A percentile compares a stretch with the other conserved stretches of the same genome.
phyloP scores from a whole-genome alignment of 371 early-diverging fungal genomes.

The Sanchytrium tribonematis region DNA sequence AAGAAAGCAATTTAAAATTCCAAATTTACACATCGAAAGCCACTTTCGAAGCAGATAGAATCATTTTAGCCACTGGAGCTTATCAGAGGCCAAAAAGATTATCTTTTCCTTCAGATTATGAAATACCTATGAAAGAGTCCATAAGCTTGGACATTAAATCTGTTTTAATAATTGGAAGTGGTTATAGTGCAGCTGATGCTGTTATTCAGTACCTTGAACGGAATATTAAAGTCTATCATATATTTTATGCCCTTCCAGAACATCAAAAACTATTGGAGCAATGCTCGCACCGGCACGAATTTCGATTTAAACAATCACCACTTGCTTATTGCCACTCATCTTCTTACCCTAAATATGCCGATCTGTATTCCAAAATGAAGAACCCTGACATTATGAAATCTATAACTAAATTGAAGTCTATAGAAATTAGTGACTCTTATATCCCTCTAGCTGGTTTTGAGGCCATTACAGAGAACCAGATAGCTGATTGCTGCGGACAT shows the following conservation, averaged over 20 bases:
- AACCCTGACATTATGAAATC: background rate
- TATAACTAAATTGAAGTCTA: background rate
- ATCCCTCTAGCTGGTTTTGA: background rate
- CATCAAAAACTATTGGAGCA: background rate
- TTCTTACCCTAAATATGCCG: background rate
- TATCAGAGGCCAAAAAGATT: background rate
- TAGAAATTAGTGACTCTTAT: background rate
- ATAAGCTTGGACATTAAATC: background rate
- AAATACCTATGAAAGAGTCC: background rate
- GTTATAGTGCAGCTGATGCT: background rate
- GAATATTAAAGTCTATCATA: background rate
- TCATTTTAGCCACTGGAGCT: background rate
- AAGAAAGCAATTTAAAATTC: too few relatives aligned
- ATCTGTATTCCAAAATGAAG: background rate
- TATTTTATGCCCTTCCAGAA: background rate
- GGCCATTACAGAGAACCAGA: background rate
- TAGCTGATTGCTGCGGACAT: background rate
- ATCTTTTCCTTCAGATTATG: background rate
- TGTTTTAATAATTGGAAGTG: background rate
- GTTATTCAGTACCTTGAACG: background rate
- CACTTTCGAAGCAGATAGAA: background rate
- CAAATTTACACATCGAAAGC: background rate
- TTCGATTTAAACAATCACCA: background rate
- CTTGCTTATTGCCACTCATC: background rate
- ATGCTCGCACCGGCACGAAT: background rate